A percentile compares a stretch with the other conserved stretches of the same genome.
Evolutionary conservation across 352 stramenopile species (phyloP).

Genomic region (Globisporangium barbulae): DNA sequence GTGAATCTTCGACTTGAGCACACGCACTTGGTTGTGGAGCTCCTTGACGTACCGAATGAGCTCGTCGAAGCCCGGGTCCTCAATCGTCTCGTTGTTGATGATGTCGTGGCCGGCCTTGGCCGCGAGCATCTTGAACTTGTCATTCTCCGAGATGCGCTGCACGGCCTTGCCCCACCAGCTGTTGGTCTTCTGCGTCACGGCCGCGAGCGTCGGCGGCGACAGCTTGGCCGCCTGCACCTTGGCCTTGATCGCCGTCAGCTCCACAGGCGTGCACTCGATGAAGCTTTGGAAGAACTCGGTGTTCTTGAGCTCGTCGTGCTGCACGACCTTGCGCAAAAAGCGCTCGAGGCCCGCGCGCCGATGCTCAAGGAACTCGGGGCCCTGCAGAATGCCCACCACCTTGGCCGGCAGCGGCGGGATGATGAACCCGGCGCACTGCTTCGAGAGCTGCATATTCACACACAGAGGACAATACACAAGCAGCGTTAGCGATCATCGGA

Average conservation of each 20-base stretch:
- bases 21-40: constrained; percentile 56
- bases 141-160: constrained; percentile 79
- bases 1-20: constrained; percentile 58
- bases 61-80: constrained; percentile 69
- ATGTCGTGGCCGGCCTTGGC: constrained; percentile 48
- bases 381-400: constrained; percentile 70
- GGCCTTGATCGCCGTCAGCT: constrained; percentile 68
- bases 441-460: constrained; percentile 28
- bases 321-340: constrained; percentile 74
- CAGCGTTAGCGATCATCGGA: background rate
- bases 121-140: constrained; percentile 62
- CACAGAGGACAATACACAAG: background rate
- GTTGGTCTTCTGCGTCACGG: constrained; percentile 62
- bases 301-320: constrained; percentile 72
- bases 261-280: constrained; percentile 69
- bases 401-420: constrained; percentile 80
- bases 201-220: constrained; percentile 30
- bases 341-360: constrained; percentile 70
- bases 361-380: constrained; percentile 77
- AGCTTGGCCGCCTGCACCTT: constrained; percentile 24
- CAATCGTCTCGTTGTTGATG: constrained; percentile 38
- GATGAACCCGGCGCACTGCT: constrained; percentile 79
- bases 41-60: constrained; percentile 63
- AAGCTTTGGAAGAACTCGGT: constrained; percentile 70
- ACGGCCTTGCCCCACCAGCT: constrained; percentile 83